These are phyloP conservation scores for Saccharomyces hybrid DNA, from an alignment of 1,139 yeast genomes.

Conservation along the genomic window DNA sequence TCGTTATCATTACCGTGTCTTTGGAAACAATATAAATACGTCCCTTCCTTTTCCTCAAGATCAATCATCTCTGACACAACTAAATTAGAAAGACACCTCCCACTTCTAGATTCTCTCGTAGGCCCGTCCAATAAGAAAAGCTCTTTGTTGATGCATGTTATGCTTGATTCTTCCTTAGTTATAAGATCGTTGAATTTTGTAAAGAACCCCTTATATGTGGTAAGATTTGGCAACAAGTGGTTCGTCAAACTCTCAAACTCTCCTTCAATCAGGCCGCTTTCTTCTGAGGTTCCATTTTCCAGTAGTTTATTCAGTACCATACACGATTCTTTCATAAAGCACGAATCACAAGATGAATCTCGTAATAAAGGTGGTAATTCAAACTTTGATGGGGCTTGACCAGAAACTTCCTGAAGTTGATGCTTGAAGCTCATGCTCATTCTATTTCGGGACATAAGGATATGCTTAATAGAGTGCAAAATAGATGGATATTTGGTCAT, in stretches of 20 bases:
- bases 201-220: slow-evolving; percentile 40
- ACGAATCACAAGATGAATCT: slow-evolving; percentile 57
- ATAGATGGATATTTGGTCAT: slow-evolving; percentile 52
- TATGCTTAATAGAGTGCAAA: slow-evolving; percentile 49
- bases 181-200: slow-evolving; percentile 66
- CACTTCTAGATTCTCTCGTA: slow-evolving; percentile 50
- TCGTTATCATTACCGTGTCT: slow-evolving; percentile 26
- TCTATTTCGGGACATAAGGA: slow-evolving; percentile 62
- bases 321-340: slow-evolving; percentile 57
- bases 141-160: slow-evolving; percentile 48
- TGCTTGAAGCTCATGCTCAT: slow-evolving; percentile 54
- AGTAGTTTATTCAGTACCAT: slow-evolving; percentile 56
- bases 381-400: slow-evolving; percentile 6
- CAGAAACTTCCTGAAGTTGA: slow-evolving; percentile 34
- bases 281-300: slow-evolving; percentile 47
- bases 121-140: slow-evolving; percentile 55
- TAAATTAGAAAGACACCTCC: slow-evolving; percentile 49
- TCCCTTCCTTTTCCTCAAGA: slow-evolving; percentile 23
- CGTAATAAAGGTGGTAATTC: slow-evolving; percentile 54
- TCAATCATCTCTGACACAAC: slow-evolving; percentile 34
- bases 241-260: slow-evolving; percentile 43
- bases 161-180: slow-evolving; percentile 64
- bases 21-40: slow-evolving; percentile 44
- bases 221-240: slow-evolving; percentile 39
- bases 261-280: slow-evolving; percentile 41